Conservation (phyloP, 73 alveolate species). For the Paramecium caudatum region DNA sequence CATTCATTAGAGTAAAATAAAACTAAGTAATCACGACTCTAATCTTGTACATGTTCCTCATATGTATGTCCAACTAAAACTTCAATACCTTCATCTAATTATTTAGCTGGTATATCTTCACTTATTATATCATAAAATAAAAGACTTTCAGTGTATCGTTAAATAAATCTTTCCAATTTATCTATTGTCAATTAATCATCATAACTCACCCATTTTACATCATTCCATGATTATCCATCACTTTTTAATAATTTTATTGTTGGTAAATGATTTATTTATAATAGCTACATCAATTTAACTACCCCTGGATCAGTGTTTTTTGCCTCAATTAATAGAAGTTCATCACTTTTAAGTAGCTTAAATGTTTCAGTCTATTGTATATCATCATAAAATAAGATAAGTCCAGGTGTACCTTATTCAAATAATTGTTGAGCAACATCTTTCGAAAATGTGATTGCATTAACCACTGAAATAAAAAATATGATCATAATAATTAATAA, state of each 20-base stretch:
- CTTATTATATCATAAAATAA: conserved; percentile 35
- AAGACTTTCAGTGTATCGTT: conserved; percentile 1
- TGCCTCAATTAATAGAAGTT: conserved; percentile 38
- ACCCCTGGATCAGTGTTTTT: background rate
- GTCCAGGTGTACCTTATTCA: conserved; percentile 7
- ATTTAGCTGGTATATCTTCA: conserved; percentile 21
- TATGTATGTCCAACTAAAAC: conserved; percentile 51
- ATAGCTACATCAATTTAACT: background rate
- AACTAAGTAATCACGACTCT: background rate
- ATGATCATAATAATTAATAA: background rate
- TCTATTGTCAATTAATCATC: conserved; percentile 3
- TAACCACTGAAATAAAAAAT: conserved; percentile 19
- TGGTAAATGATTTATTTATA: background rate
- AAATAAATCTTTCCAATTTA: conserved; percentile 22
- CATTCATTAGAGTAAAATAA: conserved; percentile 33
- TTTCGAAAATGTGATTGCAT: conserved; percentile 3
- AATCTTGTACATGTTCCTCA: conserved; percentile 14
- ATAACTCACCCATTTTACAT: conserved; percentile 6
- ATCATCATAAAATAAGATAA: conserved; percentile 18
- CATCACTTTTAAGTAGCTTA: conserved; percentile 6
- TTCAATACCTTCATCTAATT: conserved; percentile 31
- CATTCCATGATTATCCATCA: background rate
- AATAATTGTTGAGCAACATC: conserved; percentile 29
- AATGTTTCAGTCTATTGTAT: background rate
- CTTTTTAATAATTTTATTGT: conserved; percentile 24